Evolutionary conservation across 371 early-diverging fungal species (phyloP).

Genomic region (Amoeboaphelidium protococcarum): DNA sequence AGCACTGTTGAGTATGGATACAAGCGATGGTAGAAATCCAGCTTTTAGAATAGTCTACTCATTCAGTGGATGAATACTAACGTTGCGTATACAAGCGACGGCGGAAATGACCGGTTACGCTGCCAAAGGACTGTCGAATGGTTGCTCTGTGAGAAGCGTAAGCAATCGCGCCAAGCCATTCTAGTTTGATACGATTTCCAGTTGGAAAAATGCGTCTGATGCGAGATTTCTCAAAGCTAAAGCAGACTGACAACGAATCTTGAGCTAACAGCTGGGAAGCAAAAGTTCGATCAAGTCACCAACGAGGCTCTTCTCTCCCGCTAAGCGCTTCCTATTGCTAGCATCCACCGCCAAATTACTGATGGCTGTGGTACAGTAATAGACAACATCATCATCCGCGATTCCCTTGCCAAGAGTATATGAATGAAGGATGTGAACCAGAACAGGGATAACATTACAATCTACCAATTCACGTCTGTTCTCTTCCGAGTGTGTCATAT

Average conservation of each 20-base stretch:
- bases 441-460: conserved; percentile 56
- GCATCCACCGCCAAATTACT: conserved; percentile 76
- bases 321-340: conserved; percentile 35
- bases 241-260: conserved; percentile 70
- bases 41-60: conserved; percentile 58
- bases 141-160: conserved; percentile 18
- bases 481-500: conserved; percentile 72
- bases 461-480: conserved; percentile 59
- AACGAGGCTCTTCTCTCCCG: conserved; percentile 44
- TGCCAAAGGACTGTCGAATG: conserved; percentile 16
- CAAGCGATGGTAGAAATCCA: conserved; percentile 44
- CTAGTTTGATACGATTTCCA: conserved; percentile 41
- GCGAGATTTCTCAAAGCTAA: conserved; percentile 70
- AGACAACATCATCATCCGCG: conserved; percentile 62
- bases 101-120: conserved; percentile 41
- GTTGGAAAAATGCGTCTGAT: conserved; percentile 58
- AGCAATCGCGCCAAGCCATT: conserved; percentile 45
- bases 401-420: too few species aligned
- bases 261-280: conserved; percentile 37
- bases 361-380: conserved; percentile 69
- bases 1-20: conserved; percentile 35
- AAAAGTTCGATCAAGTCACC: conserved; percentile 46
- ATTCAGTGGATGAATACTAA: conserved; percentile 65
- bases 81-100: conserved; percentile 75
- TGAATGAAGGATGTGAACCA: conserved; percentile 45